Conservation (phyloP, 495 filamentous ascomycete species). For the Aspergillus heteromorphus region DNA sequence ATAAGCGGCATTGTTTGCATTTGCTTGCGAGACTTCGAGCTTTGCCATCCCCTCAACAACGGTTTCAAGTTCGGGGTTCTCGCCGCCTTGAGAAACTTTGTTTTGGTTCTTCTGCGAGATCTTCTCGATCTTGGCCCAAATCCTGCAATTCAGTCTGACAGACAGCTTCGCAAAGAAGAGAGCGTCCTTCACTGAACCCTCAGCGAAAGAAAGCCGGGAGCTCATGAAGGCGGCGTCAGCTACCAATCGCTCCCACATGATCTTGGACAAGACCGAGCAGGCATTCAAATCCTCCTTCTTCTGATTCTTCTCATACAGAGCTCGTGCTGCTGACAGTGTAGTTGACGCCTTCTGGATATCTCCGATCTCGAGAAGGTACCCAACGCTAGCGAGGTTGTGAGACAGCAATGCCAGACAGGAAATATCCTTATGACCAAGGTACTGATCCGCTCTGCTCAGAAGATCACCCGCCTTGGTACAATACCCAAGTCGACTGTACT, state of each 20-base stretch:
- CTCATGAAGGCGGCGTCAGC: slow-evolving; percentile 53
- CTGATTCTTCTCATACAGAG: slow-evolving; percentile 34
- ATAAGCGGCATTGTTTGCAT: slow-evolving; percentile 25
- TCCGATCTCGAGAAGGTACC: slow-evolving; percentile 67
- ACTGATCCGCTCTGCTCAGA: slow-evolving; percentile 53
- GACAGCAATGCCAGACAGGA: slow-evolving; percentile 42
- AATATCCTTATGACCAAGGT: slow-evolving; percentile 32
- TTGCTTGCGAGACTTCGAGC: slow-evolving; percentile 32
- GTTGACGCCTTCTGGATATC: slow-evolving; percentile 50
- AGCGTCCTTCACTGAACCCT: slow-evolving; percentile 58
- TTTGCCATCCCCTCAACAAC: slow-evolving; percentile 41
- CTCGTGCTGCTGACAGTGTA: slow-evolving; percentile 25
- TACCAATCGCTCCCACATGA: slow-evolving; percentile 41
- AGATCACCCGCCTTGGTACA: slow-evolving; percentile 64
- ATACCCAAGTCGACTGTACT: slow-evolving; percentile 74
- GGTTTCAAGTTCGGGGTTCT: slow-evolving; percentile 32
- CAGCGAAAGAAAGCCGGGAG: slow-evolving; percentile 59
- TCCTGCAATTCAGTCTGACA: slow-evolving; percentile 59
- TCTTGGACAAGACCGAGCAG: slow-evolving; percentile 28
- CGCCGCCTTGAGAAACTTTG: slow-evolving; percentile 15
- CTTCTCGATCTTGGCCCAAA: slow-evolving; percentile 66
- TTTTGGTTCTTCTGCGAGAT: slow-evolving; percentile 33
- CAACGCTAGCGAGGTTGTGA: slow-evolving; percentile 66
- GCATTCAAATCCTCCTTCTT: slow-evolving; percentile 23
- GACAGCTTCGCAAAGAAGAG: slow-evolving; percentile 61